Evolutionary conservation across 1,284 basidiomycete genomes (phyloP).

Genomic region (Stereum hirsutum): DNA sequence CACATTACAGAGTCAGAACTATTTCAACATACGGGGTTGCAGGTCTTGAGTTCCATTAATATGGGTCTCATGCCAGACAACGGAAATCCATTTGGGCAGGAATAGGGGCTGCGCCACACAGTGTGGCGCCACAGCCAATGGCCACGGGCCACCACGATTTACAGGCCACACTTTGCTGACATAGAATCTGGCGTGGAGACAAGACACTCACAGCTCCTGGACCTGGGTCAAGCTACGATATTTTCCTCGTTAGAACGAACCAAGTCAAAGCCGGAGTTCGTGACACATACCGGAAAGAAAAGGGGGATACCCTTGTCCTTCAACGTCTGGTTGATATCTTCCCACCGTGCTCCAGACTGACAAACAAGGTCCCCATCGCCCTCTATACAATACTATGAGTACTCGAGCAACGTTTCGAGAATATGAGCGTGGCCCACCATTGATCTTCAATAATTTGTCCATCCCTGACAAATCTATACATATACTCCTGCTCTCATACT

Average conservation of each 20-base stretch:
- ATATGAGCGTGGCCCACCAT: background rate
- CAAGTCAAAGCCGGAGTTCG: background rate
- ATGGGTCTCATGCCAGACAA: too few relatives aligned
- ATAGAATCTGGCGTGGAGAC: background rate
- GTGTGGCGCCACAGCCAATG: too few relatives aligned
- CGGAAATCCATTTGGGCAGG: too few relatives aligned
- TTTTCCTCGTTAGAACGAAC: background rate
- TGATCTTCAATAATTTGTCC: constrained; percentile 2
- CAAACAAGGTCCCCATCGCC: constrained; percentile 69
- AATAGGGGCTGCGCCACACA: too few relatives aligned
- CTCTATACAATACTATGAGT: constrained; percentile 34
- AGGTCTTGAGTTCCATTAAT: too few relatives aligned
- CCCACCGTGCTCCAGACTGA: constrained; percentile 73
- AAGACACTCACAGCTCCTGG: constrained; percentile 2
- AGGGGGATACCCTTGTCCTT: constrained; percentile 54
- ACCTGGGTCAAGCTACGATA: constrained; percentile 3
- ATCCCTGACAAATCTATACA: constrained; percentile 5
- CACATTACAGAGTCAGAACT: background rate
- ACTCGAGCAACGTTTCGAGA: too few relatives aligned
- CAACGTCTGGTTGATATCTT: constrained; percentile 69
- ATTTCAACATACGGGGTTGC: constrained; percentile 16
- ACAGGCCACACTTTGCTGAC: too few relatives aligned
- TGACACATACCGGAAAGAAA: constrained; percentile 71
- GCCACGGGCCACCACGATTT: too few relatives aligned
- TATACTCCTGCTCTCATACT: constrained; percentile 1